These are phyloP conservation scores for Choiromyces venosus DNA, from an alignment of 495 filamentous ascomycete species.

Conservation along the genomic window DNA sequence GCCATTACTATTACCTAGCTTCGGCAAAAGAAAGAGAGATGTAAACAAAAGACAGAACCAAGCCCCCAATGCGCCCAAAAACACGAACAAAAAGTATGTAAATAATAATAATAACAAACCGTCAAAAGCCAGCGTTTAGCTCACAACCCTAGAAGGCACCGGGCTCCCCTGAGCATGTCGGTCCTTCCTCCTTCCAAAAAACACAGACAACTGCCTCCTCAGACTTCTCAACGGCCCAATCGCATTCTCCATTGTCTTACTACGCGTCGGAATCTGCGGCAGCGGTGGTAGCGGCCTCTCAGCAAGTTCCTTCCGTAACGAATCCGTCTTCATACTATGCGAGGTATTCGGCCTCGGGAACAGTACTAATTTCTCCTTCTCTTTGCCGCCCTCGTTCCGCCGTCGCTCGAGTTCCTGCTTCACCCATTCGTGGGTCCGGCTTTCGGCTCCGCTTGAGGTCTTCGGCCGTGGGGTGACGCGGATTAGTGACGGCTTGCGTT, in stretches of 20 bases:
- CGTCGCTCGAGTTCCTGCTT: neutral
- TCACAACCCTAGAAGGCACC: neutral
- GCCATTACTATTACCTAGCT: neutral
- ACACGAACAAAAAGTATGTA: neutral
- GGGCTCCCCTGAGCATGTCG: conserved; percentile 1
- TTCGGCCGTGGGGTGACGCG: neutral
- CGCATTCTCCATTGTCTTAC: conserved; percentile 18
- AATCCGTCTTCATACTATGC: conserved; percentile 15
- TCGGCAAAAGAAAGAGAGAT: neutral
- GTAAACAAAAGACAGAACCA: neutral
- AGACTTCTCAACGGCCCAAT: conserved; percentile 12
- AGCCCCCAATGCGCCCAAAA: neutral
- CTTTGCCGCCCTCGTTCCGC: conserved; percentile 12
- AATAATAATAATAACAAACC: neutral
- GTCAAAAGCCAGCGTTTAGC: neutral
- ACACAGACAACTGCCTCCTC: conserved; percentile 21
- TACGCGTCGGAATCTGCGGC: conserved; percentile 26
- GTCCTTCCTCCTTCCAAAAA: conserved; percentile 29
- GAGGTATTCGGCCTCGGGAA: conserved; percentile 22
- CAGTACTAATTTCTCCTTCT: conserved; percentile 16
- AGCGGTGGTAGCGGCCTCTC: conserved; percentile 30
- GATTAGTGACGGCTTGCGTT: conserved; percentile 1
- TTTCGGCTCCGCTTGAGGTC: neutral
- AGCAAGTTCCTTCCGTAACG: conserved; percentile 4
- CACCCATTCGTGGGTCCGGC: neutral